phyloP scores from a whole-genome alignment of 306 rosid genomes.

The Casuarina equisetifolia region DNA sequence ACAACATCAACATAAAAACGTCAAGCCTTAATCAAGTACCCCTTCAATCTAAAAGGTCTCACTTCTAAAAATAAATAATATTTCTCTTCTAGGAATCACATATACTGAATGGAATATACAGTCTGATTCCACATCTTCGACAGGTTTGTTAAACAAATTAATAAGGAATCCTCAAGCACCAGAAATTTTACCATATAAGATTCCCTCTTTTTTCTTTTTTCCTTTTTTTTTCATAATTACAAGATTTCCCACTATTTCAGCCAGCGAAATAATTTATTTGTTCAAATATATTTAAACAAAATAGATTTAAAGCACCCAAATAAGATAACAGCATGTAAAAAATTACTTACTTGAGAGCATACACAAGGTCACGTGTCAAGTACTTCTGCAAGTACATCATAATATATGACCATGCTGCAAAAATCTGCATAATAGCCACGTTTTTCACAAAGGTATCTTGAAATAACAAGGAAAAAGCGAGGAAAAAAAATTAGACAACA shows the following conservation, averaged over 20 bases:
- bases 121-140: neutral
- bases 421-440: slow-evolving; percentile 56
- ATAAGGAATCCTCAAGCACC: neutral
- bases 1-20: neutral
- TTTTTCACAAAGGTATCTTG: slow-evolving; percentile 15
- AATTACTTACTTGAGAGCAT: slow-evolving; percentile 73
- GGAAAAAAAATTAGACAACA: slow-evolving; percentile 15
- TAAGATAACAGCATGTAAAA: slow-evolving; percentile 8
- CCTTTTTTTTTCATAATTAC: too few species aligned
- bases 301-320: neutral
- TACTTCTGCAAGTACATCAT: slow-evolving; percentile 88
- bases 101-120: neutral
- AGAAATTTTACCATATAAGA: too few species aligned
- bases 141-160: neutral
- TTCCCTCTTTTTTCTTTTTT: too few species aligned
- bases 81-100: neutral
- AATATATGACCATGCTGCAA: slow-evolving; percentile 74
- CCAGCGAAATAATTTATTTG: too few species aligned
- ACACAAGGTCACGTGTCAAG: slow-evolving; percentile 47
- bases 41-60: neutral
- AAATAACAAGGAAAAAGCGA: neutral
- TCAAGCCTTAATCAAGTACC: too few species aligned
- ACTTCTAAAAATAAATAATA: neutral
- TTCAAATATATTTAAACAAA: neutral
- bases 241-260: too few species aligned